Base-by-base conservation (phyloP, 2,329 filamentous ascomycete species). In the Fusarium longipes region DNA sequence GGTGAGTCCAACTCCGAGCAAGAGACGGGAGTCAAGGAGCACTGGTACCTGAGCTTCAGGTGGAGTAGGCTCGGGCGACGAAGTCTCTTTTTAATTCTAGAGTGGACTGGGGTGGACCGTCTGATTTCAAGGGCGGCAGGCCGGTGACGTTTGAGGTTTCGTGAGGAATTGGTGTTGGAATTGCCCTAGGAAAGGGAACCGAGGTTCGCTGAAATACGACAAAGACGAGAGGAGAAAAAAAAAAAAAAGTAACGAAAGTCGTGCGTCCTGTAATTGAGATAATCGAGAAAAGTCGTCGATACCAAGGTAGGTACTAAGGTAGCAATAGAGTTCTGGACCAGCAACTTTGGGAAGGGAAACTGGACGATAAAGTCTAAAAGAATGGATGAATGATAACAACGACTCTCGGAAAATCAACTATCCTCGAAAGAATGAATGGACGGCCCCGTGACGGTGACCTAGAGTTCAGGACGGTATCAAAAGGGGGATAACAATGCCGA, bases 111-210 rank as follows among this genome's bases (percentile, higher is more conserved):
- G 52, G 66, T 68, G 66, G 66, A 68, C 69, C 62, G 57, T 52
- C 66, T 64, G 66, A 63, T 69, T 68, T 59, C 45, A 59, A 68
- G 66, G 66, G 66, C 62, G 65, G 42, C 61, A 43, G 58, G 60
- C 44, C 39, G 51, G 65, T 68, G 66, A 68, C 66, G 66, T 69
- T 62, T 47, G 65, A 65, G 38, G 48, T 68, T 69, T 52, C 32
- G 65, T 30, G 43, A 63, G 66, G 66, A 68, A 67, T 67, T 68
- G 39, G 33, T 38, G 32, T 36, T 38, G 32, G 33, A 40, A 42
- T 69, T 36, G 51, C 51, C 56, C 47, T 68, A 57, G 47, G 17
- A 50, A 22, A 43, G 40, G 38, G 48, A 40, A 54, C 55, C 47
- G 63, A 61, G 51, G 60, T 63, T 63, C 58, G 50, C 44, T 63